A percentile compares a stretch with the other conserved stretches of the same genome.
Conservation (phyloP, 2,329 filamentous ascomycete species). For the Trichoderma semiorbis region DNA sequence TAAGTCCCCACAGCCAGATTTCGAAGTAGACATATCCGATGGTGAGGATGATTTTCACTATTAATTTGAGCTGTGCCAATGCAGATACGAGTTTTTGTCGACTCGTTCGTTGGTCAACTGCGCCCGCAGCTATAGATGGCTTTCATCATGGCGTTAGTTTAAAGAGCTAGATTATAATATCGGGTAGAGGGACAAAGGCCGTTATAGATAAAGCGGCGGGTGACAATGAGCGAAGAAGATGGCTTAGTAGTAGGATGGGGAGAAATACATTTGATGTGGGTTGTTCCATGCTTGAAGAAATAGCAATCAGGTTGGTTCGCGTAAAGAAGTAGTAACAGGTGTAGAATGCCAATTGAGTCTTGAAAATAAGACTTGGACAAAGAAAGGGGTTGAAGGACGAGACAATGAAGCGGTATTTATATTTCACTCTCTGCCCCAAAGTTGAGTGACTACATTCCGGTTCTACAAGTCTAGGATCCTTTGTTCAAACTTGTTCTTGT, state of each 20-base stretch:
- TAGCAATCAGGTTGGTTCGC: neutral
- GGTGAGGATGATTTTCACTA: neutral
- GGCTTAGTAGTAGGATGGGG: too few relatives aligned
- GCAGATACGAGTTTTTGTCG: neutral
- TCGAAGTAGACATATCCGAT: neutral
- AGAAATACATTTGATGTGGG: neutral
- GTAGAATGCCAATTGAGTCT: neutral
- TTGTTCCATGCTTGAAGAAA: neutral
- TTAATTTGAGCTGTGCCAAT: neutral
- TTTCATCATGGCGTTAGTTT: neutral
- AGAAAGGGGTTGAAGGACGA: neutral
- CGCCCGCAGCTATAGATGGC: neutral
- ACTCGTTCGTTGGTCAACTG: neutral
- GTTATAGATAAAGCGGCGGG: neutral
- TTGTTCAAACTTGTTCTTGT: neutral
- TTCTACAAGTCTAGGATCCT: neutral
- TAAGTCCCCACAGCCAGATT: neutral
- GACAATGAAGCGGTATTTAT: neutral
- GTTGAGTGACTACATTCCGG: neutral
- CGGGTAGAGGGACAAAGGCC: neutral
- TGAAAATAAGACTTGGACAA: neutral
- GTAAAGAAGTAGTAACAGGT: neutral
- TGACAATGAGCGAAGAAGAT: neutral
- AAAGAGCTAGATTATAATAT: neutral
- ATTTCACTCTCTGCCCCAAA: neutral